Conservation (phyloP, 2,329 filamentous ascomycete species). For the Tetracladium maxilliforme region DNA sequence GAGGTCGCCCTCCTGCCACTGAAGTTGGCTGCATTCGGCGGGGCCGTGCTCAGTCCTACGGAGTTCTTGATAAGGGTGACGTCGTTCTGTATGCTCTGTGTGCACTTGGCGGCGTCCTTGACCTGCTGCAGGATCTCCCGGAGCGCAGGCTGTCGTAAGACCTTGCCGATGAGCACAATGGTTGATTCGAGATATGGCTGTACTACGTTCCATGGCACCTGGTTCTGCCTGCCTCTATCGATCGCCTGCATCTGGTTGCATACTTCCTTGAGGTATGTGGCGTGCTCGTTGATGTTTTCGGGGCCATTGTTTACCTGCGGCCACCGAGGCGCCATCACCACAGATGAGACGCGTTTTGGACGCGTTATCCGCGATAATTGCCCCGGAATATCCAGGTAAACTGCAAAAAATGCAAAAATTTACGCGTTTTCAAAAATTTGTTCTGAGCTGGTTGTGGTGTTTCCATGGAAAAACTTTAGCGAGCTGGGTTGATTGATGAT, state of each 20-base stretch:
- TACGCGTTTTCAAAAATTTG: too few species aligned
- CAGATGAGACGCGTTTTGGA: conserved; percentile 4
- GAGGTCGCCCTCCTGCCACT: conserved; percentile 4
- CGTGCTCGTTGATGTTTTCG: conserved; percentile 7
- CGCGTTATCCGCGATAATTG: conserved; percentile 4
- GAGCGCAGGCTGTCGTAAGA: conserved; percentile 6
- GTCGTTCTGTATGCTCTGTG: conserved; percentile 9
- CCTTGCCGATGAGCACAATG: conserved; percentile 7
- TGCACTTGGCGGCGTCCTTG: conserved; percentile 8
- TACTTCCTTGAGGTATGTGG: conserved; percentile 8
- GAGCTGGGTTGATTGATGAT: too few species aligned
- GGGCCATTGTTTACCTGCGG: conserved; percentile 7
- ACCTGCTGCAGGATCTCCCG: conserved; percentile 8
- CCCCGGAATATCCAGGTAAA: too few species aligned
- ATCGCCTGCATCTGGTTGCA: conserved; percentile 8
- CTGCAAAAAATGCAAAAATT: too few species aligned
- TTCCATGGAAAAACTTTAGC: too few species aligned
- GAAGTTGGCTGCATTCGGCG: conserved; percentile 6
- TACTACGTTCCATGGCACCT: conserved; percentile 7
- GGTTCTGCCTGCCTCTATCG: conserved; percentile 6
- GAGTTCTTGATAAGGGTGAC: conserved; percentile 9
- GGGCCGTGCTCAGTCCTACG: conserved; percentile 7
- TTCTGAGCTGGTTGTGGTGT: too few species aligned
- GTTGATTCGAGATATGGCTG: conserved; percentile 7
- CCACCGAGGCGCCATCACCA: conserved; percentile 6